Conservation (phyloP, 495 filamentous ascomycete species). For the Sordaria brevicollis region DNA sequence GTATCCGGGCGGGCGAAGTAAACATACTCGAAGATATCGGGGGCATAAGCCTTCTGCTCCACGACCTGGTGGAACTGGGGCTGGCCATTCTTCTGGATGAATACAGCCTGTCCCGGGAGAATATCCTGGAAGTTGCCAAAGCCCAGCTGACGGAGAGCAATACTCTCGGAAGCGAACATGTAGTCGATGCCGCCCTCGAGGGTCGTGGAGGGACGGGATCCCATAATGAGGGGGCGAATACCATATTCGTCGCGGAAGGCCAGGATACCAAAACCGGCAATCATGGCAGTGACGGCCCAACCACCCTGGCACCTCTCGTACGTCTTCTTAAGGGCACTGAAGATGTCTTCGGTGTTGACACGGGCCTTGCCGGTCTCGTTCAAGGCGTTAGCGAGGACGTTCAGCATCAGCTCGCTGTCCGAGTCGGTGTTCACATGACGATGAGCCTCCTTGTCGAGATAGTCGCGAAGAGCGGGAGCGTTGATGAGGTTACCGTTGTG, state of each 20-base stretch:
- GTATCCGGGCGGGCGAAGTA: constrained; percentile 85
- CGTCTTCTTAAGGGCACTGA: constrained; percentile 62
- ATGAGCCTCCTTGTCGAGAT: constrained; percentile 80
- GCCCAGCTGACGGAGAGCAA: constrained; percentile 79
- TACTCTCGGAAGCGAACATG: constrained; percentile 96
- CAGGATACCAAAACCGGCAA: constrained; percentile 86
- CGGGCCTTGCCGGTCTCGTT: constrained; percentile 94
- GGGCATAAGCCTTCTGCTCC: constrained; percentile 61
- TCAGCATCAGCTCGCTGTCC: constrained; percentile 91
- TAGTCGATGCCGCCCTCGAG: constrained; percentile 71
- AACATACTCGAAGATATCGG: constrained; percentile 90
- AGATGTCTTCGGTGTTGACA: constrained; percentile 86
- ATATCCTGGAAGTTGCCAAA: constrained; percentile 78
- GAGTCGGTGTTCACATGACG: constrained; percentile 95
- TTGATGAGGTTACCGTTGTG: constrained; percentile 93
- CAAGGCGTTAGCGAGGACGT: constrained; percentile 87
- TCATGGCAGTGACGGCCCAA: constrained; percentile 70
- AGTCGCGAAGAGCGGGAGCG: constrained; percentile 63
- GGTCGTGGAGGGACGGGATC: constrained; percentile 53
- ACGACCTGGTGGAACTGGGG: constrained; percentile 73
- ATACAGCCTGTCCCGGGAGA: constrained; percentile 83
- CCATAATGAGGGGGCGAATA: constrained; percentile 82
- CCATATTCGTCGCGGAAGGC: constrained; percentile 81
- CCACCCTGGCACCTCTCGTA: constrained; percentile 73
- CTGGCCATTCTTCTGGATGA: constrained; percentile 73